Evolutionary conservation across 1,139 yeast species (phyloP).

Genomic region (Saccharomyces hybrid): DNA sequence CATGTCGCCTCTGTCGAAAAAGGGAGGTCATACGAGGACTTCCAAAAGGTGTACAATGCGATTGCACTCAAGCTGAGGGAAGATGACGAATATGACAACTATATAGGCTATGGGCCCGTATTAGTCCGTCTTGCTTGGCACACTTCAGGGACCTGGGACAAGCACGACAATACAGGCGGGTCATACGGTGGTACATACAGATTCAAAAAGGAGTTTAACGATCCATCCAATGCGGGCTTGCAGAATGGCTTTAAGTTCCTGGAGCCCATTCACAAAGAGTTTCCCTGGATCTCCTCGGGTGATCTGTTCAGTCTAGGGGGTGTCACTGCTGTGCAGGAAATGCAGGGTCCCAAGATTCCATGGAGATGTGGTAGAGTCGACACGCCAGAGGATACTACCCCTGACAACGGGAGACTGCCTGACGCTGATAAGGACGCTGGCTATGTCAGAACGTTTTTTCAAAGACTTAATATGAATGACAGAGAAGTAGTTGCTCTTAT

Average conservation of each 20-base stretch:
- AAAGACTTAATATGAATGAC: conserved; percentile 71
- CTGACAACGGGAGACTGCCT: conserved; percentile 72
- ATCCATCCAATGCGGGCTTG: conserved; percentile 73
- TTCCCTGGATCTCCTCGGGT: conserved; percentile 78
- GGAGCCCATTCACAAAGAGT: conserved; percentile 46
- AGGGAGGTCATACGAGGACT: conserved; percentile 39
- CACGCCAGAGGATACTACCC: conserved; percentile 39
- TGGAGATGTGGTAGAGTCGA: conserved; percentile 85
- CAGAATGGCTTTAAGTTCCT: conserved; percentile 59
- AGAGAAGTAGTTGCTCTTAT: conserved; percentile 78
- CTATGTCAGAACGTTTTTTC: conserved; percentile 61
- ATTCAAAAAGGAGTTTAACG: conserved; percentile 53
- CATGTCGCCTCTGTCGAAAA: conserved; percentile 21
- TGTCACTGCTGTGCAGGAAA: conserved; percentile 76
- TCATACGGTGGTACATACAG: conserved; percentile 82
- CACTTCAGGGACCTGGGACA: conserved; percentile 60
- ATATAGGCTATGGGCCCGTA: conserved; percentile 63
- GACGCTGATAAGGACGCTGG: conserved; percentile 66
- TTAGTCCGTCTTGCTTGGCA: conserved; percentile 74
- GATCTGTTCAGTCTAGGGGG: conserved; percentile 88
- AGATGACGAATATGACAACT: conserved; percentile 69
- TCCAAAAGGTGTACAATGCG: conserved; percentile 72
- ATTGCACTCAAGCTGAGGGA: conserved; percentile 69
- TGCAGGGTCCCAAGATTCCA: conserved; percentile 76
- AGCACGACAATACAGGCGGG: conserved; percentile 60